These are phyloP conservation scores for Globisporangium camurandrum DNA, from an alignment of 352 stramenopile species.

Conservation along the genomic window DNA sequence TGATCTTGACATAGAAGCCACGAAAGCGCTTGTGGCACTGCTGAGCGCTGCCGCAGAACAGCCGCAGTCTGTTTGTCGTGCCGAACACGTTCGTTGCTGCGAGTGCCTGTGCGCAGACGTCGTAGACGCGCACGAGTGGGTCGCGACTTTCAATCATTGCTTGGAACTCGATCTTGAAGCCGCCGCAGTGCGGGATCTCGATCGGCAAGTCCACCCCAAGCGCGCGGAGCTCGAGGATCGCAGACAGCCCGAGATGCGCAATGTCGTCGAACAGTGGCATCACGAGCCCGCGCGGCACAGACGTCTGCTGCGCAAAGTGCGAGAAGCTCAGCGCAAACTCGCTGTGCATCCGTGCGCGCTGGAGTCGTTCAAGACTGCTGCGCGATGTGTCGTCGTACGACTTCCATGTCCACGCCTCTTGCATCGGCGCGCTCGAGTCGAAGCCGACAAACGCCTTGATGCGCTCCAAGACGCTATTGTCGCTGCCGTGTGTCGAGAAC, in stretches of 20 bases:
- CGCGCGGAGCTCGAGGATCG: constrained; percentile 51
- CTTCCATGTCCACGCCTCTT: background rate
- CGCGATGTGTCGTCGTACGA: background rate
- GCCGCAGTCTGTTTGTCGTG: constrained; percentile 9
- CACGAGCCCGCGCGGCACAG: constrained; percentile 36
- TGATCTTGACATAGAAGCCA: constrained; percentile 58
- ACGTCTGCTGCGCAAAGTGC: constrained; percentile 18
- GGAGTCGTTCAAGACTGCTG: background rate
- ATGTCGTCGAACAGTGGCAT: constrained; percentile 62
- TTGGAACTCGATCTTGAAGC: constrained; percentile 36
- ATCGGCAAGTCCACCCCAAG: constrained; percentile 49
- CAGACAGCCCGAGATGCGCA: constrained; percentile 44
- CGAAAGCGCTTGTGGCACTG: constrained; percentile 43
- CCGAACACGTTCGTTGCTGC: constrained; percentile 19
- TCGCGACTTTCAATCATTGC: constrained; percentile 22
- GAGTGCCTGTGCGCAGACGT: constrained; percentile 44
- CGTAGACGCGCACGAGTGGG: constrained; percentile 52
- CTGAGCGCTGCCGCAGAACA: constrained; percentile 45
- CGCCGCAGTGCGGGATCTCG: constrained; percentile 60
- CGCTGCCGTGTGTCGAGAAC: background rate
- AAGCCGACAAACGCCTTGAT: constrained; percentile 1
- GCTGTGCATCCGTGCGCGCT: constrained; percentile 3
- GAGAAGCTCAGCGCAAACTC: constrained; percentile 12
- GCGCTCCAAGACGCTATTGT: constrained; percentile 1
- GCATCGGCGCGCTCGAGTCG: background rate